A percentile compares a stretch with the other conserved stretches of the same genome.
These are phyloP conservation scores for Prosopis cineraria DNA, from an alignment of 306 rosid species.

Conservation along the genomic window DNA sequence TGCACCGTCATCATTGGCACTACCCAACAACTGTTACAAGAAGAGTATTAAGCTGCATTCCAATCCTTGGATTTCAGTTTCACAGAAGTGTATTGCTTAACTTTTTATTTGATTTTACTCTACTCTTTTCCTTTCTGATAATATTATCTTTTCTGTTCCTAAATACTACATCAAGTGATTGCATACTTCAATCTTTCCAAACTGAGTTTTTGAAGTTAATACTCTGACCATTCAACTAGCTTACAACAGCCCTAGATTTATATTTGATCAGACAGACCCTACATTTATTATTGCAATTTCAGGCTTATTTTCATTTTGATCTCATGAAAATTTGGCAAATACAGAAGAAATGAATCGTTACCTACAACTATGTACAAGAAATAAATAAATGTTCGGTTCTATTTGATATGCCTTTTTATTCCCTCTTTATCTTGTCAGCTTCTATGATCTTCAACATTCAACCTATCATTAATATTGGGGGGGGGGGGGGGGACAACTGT, in stretches of 20 bases:
- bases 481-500: no score
- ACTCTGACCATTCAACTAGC: background rate
- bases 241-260: background rate
- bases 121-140: background rate
- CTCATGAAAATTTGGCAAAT: background rate
- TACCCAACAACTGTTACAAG: slow-evolving; percentile 54
- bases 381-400: slow-evolving; percentile 6
- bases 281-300: background rate
- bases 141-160: background rate
- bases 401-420: background rate
- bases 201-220: background rate
- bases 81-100: background rate
- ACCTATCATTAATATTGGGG: no score
- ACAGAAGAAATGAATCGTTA: slow-evolving; percentile 18
- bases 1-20: slow-evolving; percentile 44
- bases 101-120: slow-evolving; percentile 1
- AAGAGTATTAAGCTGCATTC: slow-evolving; percentile 17
- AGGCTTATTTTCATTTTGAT: background rate
- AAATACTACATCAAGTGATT: background rate
- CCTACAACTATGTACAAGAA: background rate
- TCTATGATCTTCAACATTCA: slow-evolving; percentile 2
- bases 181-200: background rate
- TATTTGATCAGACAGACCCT: no score
- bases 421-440: background rate
- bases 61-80: background rate